A percentile compares a stretch with the other conserved stretches of the same genome.
These are phyloP conservation scores for Anthracocystis walkeri DNA, from an alignment of 1,284 basidiomycete species.

Conservation along the genomic window DNA sequence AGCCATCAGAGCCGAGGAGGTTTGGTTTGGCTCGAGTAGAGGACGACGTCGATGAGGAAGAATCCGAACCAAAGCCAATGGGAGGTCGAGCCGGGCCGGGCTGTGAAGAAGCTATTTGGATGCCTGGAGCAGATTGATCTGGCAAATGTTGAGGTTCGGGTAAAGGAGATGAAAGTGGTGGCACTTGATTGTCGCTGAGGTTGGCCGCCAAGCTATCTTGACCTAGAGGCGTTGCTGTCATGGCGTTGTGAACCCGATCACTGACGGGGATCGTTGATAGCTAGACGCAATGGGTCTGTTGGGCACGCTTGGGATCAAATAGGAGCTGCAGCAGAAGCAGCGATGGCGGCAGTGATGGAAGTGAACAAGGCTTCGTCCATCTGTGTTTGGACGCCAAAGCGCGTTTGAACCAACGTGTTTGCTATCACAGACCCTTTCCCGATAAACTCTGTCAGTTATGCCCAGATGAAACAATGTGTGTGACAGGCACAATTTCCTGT, in stretches of 20 bases:
- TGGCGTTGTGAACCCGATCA: neutral
- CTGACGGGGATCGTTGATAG: neutral
- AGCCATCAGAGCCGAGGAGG: slow-evolving; percentile 42
- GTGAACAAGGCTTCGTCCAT: neutral
- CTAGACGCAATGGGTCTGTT: neutral
- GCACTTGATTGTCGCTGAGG: slow-evolving; percentile 21
- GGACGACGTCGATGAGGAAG: slow-evolving; percentile 10
- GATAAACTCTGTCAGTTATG: slow-evolving; percentile 1
- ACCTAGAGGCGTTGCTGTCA: slow-evolving; percentile 21
- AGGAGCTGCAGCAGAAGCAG: neutral
- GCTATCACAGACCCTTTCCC: neutral
- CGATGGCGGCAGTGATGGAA: neutral
- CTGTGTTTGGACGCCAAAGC: neutral
- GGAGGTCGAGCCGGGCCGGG: neutral
- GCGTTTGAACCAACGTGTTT: neutral
- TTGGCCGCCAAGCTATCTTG: neutral
- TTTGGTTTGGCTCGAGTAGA: slow-evolving; percentile 26
- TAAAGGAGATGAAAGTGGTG: slow-evolving; percentile 36
- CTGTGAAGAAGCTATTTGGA: slow-evolving; percentile 9
- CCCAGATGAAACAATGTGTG: neutral
- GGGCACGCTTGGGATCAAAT: neutral
- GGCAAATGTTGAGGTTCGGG: slow-evolving; percentile 29
- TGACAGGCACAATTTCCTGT: slow-evolving; percentile 1
- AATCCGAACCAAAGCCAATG: slow-evolving; percentile 4
- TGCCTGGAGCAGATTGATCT: neutral